phyloP scores from a whole-genome alignment of 2,329 filamentous ascomycete species.

The Purpureocillium lavendulum region DNA sequence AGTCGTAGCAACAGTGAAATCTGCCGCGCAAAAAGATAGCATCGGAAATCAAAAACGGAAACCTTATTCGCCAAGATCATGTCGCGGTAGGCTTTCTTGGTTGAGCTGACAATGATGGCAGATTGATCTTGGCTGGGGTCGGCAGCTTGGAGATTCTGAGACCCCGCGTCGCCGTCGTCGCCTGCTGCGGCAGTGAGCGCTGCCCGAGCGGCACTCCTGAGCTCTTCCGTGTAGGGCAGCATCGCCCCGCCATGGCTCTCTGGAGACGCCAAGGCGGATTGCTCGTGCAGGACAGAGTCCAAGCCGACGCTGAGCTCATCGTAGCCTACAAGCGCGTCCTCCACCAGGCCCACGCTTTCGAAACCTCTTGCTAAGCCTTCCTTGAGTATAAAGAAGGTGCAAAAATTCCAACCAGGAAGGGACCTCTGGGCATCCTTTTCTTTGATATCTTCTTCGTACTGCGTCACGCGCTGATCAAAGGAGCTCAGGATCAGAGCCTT shows the following conservation, averaged over 20 bases:
- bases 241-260: slow-evolving; percentile 66
- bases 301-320: slow-evolving; percentile 87
- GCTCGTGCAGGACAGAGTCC: slow-evolving; percentile 72
- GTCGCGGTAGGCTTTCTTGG: slow-evolving; percentile 77
- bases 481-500: slow-evolving; percentile 81
- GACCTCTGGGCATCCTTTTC: slow-evolving; percentile 83
- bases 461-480: slow-evolving; percentile 82
- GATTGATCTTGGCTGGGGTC: slow-evolving; percentile 29
- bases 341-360: slow-evolving; percentile 90
- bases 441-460: slow-evolving; percentile 96
- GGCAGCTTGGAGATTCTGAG: slow-evolving; percentile 43
- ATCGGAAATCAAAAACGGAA: slow-evolving; percentile 89
- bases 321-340: slow-evolving; percentile 90
- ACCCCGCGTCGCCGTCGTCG: slow-evolving; percentile 25
- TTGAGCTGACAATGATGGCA: slow-evolving; percentile 52
- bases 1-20: slow-evolving; percentile 73
- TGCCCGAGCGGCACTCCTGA: slow-evolving; percentile 51
- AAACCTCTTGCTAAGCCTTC: slow-evolving; percentile 90
- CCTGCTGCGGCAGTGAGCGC: slow-evolving; percentile 33
- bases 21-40: slow-evolving; percentile 88
- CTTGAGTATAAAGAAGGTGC: slow-evolving; percentile 97
- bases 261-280: slow-evolving; percentile 48
- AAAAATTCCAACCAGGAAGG: slow-evolving; percentile 97
- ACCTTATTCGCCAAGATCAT: slow-evolving; percentile 92
- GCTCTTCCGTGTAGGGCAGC: slow-evolving; percentile 62